Base-by-base conservation (phyloP, 2,329 filamentous ascomycete genomes). In the Ciborinia camelliae region DNA sequence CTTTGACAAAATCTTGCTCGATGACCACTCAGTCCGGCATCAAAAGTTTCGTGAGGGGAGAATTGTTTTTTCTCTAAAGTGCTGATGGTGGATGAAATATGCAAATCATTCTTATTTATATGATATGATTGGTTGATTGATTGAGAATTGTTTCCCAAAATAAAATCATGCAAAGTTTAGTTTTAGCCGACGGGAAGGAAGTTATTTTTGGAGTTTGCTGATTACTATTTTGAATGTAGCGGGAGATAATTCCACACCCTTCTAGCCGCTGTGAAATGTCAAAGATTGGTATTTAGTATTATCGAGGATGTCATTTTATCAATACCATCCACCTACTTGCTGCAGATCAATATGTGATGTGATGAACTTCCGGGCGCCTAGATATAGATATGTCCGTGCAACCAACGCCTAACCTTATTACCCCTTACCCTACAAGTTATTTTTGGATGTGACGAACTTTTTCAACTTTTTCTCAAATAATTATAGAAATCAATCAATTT, bases 181-280 rank as follows among this genome's bases (percentile, higher is more conserved):
- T 26, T 37, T n/a, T 47, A 62, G 23, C 37, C 60, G 39, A 52
- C 18, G 35, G 32, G 32, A 26, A 6, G 2, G 2, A 2, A 39
- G 39, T 20, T 61, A 61, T 61, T 61, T 52, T 61, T 14, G 45
- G 58, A 30, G 8, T n/a, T 32, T 9, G 18, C 3, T 15, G 26
- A 43, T 43, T 32, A 57, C 39, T 57, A 32, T 2, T 2, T 15
- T 5, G 0, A 15, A 4, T 12, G 2, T 3, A 6, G 3, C 8
- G 9, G 1, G 14, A 2, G 3, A 57, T 57, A 43, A 57, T 1
- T 4, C 0, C 3, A 32, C 53, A n/a, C 53, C 39, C 0, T 3
- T 23, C 20, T 9, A 5, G 3, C 18, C 18, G 1, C 10, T 12
- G 1, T 12, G 7, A 0, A 30, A 9, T 0, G 2, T 0, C 0